Evolutionary conservation across 2,329 filamentous ascomycete genomes (phyloP).

Genomic region (Tolypocladium album): DNA sequence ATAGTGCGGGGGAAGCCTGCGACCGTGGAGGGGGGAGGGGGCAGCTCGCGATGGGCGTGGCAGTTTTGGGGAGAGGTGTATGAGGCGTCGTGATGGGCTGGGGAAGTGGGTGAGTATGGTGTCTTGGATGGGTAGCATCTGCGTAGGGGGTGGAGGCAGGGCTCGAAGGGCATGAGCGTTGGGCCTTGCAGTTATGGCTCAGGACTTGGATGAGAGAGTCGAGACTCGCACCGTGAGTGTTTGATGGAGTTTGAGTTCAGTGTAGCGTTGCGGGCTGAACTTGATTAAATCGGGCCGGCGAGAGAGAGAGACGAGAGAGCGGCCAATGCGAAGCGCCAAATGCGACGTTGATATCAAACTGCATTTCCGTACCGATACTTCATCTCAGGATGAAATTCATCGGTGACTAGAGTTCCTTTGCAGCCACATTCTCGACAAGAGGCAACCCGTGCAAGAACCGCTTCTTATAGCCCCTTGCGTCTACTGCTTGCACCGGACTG

Average conservation of each 20-base stretch:
- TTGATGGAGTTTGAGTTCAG: too few relatives aligned
- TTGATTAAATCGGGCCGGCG: too few relatives aligned
- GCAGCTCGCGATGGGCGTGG: background rate
- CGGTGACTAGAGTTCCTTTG: too few relatives aligned
- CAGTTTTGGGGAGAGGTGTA: background rate
- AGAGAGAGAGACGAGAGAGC: too few relatives aligned
- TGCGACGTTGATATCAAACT: too few relatives aligned
- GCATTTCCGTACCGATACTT: too few relatives aligned
- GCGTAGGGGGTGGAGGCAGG: background rate
- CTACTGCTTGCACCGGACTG: background rate
- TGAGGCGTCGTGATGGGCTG: background rate
- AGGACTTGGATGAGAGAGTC: background rate
- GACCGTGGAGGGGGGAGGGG: background rate
- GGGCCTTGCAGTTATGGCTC: background rate
- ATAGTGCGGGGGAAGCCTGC: background rate
- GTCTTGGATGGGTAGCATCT: background rate
- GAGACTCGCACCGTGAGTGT: background rate
- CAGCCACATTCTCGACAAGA: too few relatives aligned
- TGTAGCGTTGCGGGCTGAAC: background rate
- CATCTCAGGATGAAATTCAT: too few relatives aligned
- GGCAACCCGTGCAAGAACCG: too few relatives aligned
- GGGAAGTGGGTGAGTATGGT: too few relatives aligned
- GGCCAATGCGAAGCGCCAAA: too few relatives aligned
- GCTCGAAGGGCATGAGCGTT: background rate
- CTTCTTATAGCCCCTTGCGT: background rate